A percentile compares a stretch with the other conserved stretches of the same genome.
Conservation (phyloP, 2,329 filamentous ascomycete genomes). For the Thermoascus crustaceus region DNA sequence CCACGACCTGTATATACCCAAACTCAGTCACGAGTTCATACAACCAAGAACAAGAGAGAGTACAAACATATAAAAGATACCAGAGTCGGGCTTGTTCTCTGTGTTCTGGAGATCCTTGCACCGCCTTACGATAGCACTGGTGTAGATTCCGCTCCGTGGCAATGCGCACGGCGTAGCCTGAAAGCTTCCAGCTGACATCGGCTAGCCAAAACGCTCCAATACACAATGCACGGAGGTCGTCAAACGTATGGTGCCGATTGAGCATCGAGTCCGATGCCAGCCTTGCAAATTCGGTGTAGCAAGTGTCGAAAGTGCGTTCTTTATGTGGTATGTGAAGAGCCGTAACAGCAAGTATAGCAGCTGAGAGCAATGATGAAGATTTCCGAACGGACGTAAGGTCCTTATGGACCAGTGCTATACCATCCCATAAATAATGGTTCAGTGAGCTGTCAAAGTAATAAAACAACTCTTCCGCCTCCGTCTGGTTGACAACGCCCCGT, state of each 20-base stretch:
- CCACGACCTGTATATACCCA: conserved; percentile 26
- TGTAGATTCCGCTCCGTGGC: conserved; percentile 37
- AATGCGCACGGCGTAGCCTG: conserved; percentile 35
- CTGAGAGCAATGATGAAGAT: conserved; percentile 37
- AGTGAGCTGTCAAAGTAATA: conserved; percentile 34
- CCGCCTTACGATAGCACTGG: conserved; percentile 35
- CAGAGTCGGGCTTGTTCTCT: conserved; percentile 30
- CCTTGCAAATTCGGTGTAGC: conserved; percentile 45
- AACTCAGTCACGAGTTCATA: not conserved
- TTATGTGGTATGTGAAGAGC: conserved; percentile 43
- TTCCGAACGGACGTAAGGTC: conserved; percentile 39
- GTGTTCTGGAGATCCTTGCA: conserved; percentile 29
- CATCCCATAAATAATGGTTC: conserved; percentile 34
- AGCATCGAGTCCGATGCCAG: conserved; percentile 48
- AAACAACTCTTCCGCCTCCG: conserved; percentile 36
- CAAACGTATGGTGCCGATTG: conserved; percentile 42
- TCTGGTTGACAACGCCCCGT: conserved; percentile 38
- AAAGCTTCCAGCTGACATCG: conserved; percentile 43
- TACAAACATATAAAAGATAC: conserved; percentile 37
- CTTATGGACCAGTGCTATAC: conserved; percentile 39
- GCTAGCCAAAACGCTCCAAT: conserved; percentile 50
- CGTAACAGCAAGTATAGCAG: conserved; percentile 42
- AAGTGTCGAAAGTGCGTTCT: conserved; percentile 40
- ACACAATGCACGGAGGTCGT: conserved; percentile 46
- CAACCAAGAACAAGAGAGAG: no score